phyloP scores from a whole-genome alignment of 179 eudicot genomes.

The Camellia oleifera region DNA sequence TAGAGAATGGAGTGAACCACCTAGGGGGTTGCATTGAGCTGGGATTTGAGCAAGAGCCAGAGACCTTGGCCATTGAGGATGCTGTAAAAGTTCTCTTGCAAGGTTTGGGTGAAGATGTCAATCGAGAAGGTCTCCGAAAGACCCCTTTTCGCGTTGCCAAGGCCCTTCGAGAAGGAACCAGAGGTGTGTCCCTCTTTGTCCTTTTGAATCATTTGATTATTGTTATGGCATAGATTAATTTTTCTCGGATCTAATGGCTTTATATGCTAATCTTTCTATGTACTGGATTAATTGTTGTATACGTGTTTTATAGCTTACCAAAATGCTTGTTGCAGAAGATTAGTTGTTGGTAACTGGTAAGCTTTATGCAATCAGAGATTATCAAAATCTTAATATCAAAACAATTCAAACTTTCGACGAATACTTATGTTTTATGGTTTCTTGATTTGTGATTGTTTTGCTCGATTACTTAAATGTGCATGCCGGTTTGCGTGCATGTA shows the following conservation, averaged over 20 bases:
- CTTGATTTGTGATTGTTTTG: not conserved
- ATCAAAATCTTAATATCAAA: not conserved
- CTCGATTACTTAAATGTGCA: too few relatives aligned
- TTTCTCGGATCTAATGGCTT: not conserved
- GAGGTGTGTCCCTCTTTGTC: conserved; percentile 39
- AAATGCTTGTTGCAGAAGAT: not conserved
- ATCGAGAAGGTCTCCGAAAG: conserved; percentile 68
- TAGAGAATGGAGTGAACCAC: conserved; percentile 41
- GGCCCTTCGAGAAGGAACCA: conserved; percentile 77
- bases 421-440: too few relatives aligned
- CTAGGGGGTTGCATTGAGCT: conserved; percentile 29
- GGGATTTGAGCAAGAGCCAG: conserved; percentile 37
- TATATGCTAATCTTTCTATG: not conserved
- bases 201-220: not conserved
- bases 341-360: not conserved
- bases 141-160: conserved; percentile 91
- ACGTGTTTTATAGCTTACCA: too few relatives aligned
- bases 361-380: not conserved
- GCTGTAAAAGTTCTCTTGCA: conserved; percentile 75
- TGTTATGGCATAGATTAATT: not conserved
- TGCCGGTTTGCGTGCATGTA: too few relatives aligned
- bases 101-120: conserved; percentile 82
- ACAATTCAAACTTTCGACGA: not conserved
- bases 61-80: conserved; percentile 53
- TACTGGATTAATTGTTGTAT: too few relatives aligned